These are phyloP conservation scores for Solanum hybrid DNA, from an alignment of 305 asterid genomes.

Conservation along the genomic window DNA sequence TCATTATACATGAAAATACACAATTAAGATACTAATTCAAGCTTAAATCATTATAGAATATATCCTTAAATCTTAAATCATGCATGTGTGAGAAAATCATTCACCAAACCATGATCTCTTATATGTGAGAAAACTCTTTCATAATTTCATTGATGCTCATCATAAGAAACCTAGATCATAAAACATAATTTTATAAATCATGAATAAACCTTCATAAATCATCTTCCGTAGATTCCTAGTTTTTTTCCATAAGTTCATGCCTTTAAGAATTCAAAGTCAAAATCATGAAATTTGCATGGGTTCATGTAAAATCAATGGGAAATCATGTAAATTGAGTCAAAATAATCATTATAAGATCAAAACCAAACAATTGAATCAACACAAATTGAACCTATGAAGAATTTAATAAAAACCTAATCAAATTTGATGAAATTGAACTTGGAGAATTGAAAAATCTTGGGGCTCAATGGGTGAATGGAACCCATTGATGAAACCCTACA, in stretches of 20 bases:
- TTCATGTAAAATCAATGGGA: not conserved
- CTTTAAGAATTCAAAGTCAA: not conserved
- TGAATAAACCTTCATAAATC: not conserved
- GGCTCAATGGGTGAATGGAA: no score
- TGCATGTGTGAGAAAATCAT: not conserved
- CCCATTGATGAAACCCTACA: no score
- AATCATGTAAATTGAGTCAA: no score
- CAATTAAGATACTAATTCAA: not conserved
- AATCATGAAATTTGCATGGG: not conserved
- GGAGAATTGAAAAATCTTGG: no score
- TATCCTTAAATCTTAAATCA: not conserved
- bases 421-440: no score
- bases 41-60: not conserved
- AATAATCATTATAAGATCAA: no score
- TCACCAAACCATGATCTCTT: not conserved
- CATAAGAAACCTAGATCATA: not conserved
- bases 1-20: not conserved
- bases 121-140: not conserved
- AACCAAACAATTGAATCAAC: no score
- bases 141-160: not conserved
- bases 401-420: no score
- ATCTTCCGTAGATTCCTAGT: not conserved
- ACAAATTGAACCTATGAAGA: no score
- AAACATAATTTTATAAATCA: not conserved
- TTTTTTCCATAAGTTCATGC: not conserved